These are phyloP conservation scores for Capsicum baccatum DNA, from an alignment of 257 asterid genomes.

Conservation along the genomic window DNA sequence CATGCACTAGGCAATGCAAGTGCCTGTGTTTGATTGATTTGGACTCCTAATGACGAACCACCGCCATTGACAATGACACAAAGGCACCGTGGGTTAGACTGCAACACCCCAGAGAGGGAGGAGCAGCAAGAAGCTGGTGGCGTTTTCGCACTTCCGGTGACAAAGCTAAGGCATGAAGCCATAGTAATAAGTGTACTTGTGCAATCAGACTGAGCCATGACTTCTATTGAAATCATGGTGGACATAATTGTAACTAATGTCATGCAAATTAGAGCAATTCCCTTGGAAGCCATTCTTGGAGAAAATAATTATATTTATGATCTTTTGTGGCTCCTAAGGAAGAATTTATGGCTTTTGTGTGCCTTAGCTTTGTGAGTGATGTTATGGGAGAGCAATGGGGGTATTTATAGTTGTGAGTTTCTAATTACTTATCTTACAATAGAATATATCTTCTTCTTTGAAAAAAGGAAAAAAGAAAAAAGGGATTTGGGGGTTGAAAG, in stretches of 20 bases:
- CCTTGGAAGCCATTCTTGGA: constrained; percentile 53
- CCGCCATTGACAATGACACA: constrained; percentile 60
- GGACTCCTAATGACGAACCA: constrained; percentile 54
- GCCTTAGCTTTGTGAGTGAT: constrained; percentile 21
- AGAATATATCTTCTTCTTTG: background rate
- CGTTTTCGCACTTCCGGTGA: constrained; percentile 51
- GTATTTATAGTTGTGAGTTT: constrained; percentile 18
- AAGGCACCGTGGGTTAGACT: constrained; percentile 66
- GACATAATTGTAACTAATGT: constrained; percentile 22
- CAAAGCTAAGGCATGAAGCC: constrained; percentile 73
- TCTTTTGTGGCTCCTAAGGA: background rate
- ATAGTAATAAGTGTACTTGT: constrained; percentile 53
- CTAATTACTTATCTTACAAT: background rate
- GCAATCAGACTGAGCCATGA: constrained; percentile 61
- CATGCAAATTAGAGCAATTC: constrained; percentile 21
- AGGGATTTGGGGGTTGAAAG: background rate
- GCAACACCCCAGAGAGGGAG: constrained; percentile 57
- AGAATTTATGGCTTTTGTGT: background rate
- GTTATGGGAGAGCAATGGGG: background rate
- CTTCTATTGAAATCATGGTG: constrained; percentile 30
- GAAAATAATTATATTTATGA: background rate
- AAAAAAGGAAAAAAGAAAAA: background rate
- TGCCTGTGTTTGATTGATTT: constrained; percentile 62
- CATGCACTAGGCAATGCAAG: constrained; percentile 61
- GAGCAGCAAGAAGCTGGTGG: constrained; percentile 71